These are phyloP conservation scores for Monosporascus ibericus DNA, from an alignment of 2,329 filamentous ascomycete genomes.

Conservation along the genomic window DNA sequence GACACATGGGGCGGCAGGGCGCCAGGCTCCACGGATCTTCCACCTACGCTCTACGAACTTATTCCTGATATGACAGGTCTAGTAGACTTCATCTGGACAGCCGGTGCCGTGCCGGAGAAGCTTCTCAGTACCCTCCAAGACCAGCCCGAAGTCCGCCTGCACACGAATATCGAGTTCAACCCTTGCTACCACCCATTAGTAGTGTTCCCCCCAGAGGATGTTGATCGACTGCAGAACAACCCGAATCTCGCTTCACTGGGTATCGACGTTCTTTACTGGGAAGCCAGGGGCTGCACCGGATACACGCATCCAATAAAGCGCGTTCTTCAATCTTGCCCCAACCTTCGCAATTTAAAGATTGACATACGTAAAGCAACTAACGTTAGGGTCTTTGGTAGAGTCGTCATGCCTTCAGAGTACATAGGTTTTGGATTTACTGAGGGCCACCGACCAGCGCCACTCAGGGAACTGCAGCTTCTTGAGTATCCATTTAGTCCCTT, in stretches of 20 bases:
- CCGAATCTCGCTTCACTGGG: constrained; percentile 3
- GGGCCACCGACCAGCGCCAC: constrained; percentile 3
- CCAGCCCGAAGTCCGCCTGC: constrained; percentile 1
- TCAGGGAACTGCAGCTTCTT: constrained; percentile 3
- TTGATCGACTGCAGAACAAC: neutral
- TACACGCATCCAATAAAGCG: constrained; percentile 1
- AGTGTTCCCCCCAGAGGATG: too few relatives aligned
- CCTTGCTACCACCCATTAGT: too few relatives aligned
- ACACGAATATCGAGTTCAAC: neutral
- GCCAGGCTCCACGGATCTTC: too few relatives aligned
- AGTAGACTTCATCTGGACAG: neutral
- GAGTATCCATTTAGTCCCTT: constrained; percentile 4
- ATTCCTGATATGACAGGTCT: constrained; percentile 8
- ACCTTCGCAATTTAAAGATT: constrained; percentile 3
- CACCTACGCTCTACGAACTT: neutral
- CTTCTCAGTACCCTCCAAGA: constrained; percentile 1
- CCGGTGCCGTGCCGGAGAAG: neutral
- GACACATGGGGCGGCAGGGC: neutral
- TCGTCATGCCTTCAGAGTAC: neutral
- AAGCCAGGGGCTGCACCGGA: neutral
- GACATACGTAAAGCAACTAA: neutral
- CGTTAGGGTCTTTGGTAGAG: neutral
- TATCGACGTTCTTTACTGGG: neutral
- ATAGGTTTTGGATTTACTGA: constrained; percentile 5
- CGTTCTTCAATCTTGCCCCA: constrained; percentile 6